phyloP scores from a whole-genome alignment of 208 protist genomes.

The Strigomonas culicis region DNA sequence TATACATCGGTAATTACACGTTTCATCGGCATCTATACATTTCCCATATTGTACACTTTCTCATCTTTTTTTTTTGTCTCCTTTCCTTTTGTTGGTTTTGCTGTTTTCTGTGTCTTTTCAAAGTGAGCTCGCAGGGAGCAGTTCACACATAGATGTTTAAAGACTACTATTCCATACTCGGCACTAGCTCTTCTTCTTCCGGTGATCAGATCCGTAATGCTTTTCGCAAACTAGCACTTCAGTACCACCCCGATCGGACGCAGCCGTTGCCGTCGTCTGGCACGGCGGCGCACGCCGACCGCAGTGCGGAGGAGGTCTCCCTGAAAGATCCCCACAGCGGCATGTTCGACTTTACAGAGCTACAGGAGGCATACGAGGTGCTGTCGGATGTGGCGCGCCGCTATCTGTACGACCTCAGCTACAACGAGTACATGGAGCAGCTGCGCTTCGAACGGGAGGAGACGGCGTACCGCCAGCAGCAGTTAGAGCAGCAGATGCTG shows the following conservation, averaged over 20 bases:
- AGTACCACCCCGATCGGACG: constrained; percentile 65
- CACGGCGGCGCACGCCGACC: neutral
- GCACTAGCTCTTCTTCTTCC: constrained; percentile 48
- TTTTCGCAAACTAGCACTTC: constrained; percentile 64
- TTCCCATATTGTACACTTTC: no score
- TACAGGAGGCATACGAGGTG: constrained; percentile 88
- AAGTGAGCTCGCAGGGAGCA: no score
- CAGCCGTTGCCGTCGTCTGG: neutral
- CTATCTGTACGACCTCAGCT: constrained; percentile 85
- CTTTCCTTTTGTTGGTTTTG: neutral
- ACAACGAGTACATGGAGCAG: constrained; percentile 35
- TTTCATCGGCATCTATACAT: no score
- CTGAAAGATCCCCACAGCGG: no score
- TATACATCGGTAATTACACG: no score
- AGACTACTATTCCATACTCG: constrained; percentile 79
- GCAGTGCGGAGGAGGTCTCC: no score
- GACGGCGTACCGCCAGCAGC: constrained; percentile 10
- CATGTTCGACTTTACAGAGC: constrained; percentile 67
- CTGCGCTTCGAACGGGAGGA: constrained; percentile 16
- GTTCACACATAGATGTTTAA: constrained; percentile 56
- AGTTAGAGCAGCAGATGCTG: constrained; percentile 18
- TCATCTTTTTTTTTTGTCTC: neutral
- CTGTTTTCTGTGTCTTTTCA: neutral
- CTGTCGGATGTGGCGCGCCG: constrained; percentile 80
- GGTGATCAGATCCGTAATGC: constrained; percentile 57